Evolutionary conservation across 2,329 filamentous ascomycete genomes (phyloP).

Genomic region (Cucurbitaria berberidis): DNA sequence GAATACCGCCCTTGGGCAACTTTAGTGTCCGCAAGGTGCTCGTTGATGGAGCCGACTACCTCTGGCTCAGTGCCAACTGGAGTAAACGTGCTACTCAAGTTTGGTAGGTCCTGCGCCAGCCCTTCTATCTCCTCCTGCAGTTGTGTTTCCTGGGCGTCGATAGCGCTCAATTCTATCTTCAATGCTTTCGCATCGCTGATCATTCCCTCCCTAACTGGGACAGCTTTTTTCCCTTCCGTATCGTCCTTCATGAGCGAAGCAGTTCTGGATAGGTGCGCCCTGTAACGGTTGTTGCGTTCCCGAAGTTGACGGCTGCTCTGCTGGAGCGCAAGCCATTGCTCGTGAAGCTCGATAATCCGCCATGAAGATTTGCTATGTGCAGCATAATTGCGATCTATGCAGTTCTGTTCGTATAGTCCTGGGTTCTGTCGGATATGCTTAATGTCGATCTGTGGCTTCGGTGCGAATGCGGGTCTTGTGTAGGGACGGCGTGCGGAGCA

Average conservation of each 20-base stretch:
- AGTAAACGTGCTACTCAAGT: conserved; percentile 78
- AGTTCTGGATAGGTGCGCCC: conserved; percentile 57
- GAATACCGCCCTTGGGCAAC: conserved; percentile 66
- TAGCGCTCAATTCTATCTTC: conserved; percentile 66
- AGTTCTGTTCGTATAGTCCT: conserved; percentile 81
- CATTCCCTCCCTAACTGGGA: conserved; percentile 57
- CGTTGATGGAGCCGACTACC: conserved; percentile 80
- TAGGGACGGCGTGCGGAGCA: conserved; percentile 51
- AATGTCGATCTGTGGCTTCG: conserved; percentile 80
- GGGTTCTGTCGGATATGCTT: conserved; percentile 89
- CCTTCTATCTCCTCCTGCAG: conserved; percentile 71
- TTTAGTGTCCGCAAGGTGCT: conserved; percentile 58
- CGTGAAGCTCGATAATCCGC: conserved; percentile 59
- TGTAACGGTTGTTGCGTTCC: conserved; percentile 70
- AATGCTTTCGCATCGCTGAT: conserved; percentile 68
- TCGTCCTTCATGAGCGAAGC: conserved; percentile 36
- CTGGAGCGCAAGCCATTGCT: conserved; percentile 59
- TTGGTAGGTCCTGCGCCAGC: conserved; percentile 81
- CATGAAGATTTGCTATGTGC: conserved; percentile 59
- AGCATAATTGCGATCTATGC: conserved; percentile 81
- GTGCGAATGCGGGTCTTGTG: conserved; percentile 71
- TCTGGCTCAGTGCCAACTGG: conserved; percentile 71
- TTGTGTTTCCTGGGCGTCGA: conserved; percentile 67
- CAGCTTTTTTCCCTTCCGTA: conserved; percentile 43
- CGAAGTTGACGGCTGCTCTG: conserved; percentile 65